A percentile compares a stretch with the other conserved stretches of the same genome.
Conservation (phyloP, 495 filamentous ascomycete genomes). For the Chaetomium cochliodes region DNA sequence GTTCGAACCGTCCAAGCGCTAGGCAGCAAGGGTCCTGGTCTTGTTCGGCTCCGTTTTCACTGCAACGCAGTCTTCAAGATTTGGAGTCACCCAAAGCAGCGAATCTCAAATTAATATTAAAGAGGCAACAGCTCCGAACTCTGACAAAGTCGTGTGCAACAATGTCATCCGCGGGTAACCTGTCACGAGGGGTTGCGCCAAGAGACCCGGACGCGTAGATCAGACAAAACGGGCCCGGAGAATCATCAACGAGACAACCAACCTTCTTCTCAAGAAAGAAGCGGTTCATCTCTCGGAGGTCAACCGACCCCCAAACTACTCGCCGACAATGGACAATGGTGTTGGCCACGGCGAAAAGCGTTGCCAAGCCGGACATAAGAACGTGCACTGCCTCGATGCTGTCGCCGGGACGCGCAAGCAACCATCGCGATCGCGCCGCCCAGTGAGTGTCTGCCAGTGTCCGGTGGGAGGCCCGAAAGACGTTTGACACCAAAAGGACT, state of each 20-base stretch:
- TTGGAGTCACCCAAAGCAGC: not conserved
- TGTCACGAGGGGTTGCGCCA: not conserved
- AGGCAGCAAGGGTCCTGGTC: conserved; percentile 20
- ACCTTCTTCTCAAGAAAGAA: not conserved
- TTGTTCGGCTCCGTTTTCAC: conserved; percentile 7
- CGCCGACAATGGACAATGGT: not conserved
- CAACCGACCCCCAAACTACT: not conserved
- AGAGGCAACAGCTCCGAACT: not conserved
- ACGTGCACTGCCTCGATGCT: conserved; percentile 18
- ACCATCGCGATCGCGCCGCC: not conserved
- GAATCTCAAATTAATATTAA: not conserved
- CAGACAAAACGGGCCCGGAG: not conserved
- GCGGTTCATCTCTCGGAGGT: not conserved
- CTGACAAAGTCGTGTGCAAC: not conserved
- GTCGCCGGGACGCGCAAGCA: conserved; percentile 21
- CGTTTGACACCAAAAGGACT: not conserved
- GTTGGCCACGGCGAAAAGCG: not conserved
- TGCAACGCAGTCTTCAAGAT: not conserved
- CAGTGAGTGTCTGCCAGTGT: not conserved
- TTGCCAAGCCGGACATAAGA: conserved; percentile 9
- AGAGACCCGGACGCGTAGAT: conserved; percentile 1
- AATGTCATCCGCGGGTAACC: not conserved
- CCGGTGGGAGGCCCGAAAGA: not conserved
- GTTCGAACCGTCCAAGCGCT: conserved; percentile 7
- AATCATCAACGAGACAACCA: not conserved